Evolutionary conservation across 345 rosid genomes (phyloP), one percentile per base, ranked within the genome.

Genomic region (Populus simonii): DNA sequence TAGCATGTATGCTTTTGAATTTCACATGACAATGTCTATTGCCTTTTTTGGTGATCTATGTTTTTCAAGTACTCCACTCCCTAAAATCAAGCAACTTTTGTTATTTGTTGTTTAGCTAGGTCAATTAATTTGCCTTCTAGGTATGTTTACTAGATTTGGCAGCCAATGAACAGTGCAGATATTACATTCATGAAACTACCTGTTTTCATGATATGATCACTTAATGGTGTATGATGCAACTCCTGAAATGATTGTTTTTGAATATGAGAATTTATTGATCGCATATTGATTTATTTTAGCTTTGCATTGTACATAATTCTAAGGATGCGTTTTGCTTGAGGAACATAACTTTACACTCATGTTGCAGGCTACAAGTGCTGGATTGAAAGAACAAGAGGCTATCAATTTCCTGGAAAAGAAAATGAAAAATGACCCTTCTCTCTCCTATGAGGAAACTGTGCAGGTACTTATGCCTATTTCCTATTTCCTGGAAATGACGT

Each of bases 381-480:
- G 99, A 75, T 85, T 90, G 73, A 96, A 94, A 84, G 99, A 96
- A 78, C 99, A 96, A 84, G 99, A 96, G 86, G 98, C 99, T 41
- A 91, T 96, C 79, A 96, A 92, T 85, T 96, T 96, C 88, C 82
- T 96, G 90, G 99, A 96, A 83, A 96, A 96, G 91, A 96, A 96
- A 84, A 92, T 96, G 99, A 96, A 93, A 87, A 94, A 90, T 82
- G 94, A 93, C 74, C 98, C 96, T 59, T 82, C 89, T 13, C 90
- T 93, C 80, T 79, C 99, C 2, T 96, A 88, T 57, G 93, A 91
- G 59, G 98, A 96, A 88, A 96, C 98, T 2, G 99, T 94, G 80
- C 99, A 96, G 97, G 99, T 93, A 85, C 20, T 33, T 73, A 17
- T 72, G 20, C 79, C 35, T n/a, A 1, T 59, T 59, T 10, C 45